Evolutionary conservation across 805 yeast genomes (phyloP), one percentile per base, ranked within the genome.

Genomic region (Nakazawaea molendinolei): DNA sequence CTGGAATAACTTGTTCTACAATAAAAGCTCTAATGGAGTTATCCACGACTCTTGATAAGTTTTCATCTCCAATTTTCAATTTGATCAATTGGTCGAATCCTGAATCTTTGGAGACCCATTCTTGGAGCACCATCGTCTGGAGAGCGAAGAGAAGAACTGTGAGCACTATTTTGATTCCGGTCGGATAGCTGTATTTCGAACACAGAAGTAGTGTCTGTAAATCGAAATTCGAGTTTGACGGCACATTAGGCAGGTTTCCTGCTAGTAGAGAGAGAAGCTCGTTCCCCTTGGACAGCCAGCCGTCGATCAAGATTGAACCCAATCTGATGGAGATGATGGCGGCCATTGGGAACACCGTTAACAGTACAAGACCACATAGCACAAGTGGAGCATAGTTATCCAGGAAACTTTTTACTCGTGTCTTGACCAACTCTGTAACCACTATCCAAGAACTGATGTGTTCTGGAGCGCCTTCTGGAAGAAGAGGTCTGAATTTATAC

Each of bases 31-130:
- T 29, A 8, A 38, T 38, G 18, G 24, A 19, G 33, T 15, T 19
- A 14, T 32, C 36, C 15, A 28, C 33, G 10, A 22, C 23, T 41
- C 65, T 54, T 39, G 58, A 62, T 10, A 67, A 56, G 33, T 64
- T 55, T 27, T 22, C 23, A 32, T 61, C 67, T 2, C 92, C 92
- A 31, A 83, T 71, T 40, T 69, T 71, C 43, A 65, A 73, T 36
- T 67, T 52, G 13, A 82, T 60, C 51, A 80, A 65, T 49, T 74
- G 76, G 20, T 62, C 55, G 52, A 79, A 80, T 0, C 86, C 86
- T 32, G 77, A 76, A 52, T 83, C 94, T 37, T 76, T 61, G 1
- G 74, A 72, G 12, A 82, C 80, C 75, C 82, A 76, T 46, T 81
- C 87, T 50, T 79, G 82, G 42, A 71, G 76, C 16, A 77, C 61